Base-by-base conservation (phyloP, 148 eudicot species). In the Rhododendron henanense region DNA sequence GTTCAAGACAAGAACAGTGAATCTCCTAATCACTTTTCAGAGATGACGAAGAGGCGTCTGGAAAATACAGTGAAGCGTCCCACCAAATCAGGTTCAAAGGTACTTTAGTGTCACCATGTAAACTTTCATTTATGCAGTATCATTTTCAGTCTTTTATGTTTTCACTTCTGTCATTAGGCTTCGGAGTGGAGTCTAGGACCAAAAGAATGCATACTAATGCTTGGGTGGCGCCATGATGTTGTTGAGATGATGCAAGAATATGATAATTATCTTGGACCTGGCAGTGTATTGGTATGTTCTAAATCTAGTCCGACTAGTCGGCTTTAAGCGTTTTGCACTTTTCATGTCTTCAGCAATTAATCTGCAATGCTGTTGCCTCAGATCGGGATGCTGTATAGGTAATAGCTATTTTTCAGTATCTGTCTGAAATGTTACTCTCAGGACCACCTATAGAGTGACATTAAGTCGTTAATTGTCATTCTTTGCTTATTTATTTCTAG, bases 221-320 rank as follows among this genome's bases (percentile, higher is more conserved):
- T 95, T 79, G 99, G 99, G 79, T 97, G 99, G 99, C 95, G 98
- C 33, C 91, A 94, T 69, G 92, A 93, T 91, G 93, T 94, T 47
- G 91, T 90, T 16, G 95, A 95, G 85, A 92, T 97, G 98, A 93
- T 97, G 86, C 88, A 89, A 90, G 99, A 97, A 86, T 95, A 95
- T 85, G 98, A 97, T 86, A 90, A 88, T 79, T 97, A 97, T 90
- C 94, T 97, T 79, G 99, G 99, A 87, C 98, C 99, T 82, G 98
- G 98, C 91, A 97, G 99, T 88, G 91, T 93, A 83, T 59, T 97
- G 95, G 99, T 97, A 94, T 76, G 91, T 78, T 82, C n/a, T 80
- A 28, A 23, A 31, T 53, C 41, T 51, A 53, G 31, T 31, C 31
- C 31, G 31, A 31, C 31, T 31, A 31, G 67, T 18, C 25, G 35